Conservation (phyloP, 192 early-diverging fungal genomes). For the Mortierella antarctica region DNA sequence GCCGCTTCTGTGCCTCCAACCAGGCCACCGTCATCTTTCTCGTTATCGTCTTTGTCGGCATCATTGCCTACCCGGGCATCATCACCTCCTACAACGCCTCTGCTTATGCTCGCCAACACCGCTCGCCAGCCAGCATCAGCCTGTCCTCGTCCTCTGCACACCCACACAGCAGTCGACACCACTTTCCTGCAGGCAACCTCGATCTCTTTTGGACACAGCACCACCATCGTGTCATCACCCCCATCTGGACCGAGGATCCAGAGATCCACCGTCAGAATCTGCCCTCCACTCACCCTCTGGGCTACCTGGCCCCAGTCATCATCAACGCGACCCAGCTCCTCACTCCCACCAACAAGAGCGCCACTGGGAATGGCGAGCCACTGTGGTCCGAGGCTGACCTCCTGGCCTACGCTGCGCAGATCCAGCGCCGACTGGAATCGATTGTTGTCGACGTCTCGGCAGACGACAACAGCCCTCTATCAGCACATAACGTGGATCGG, state of each 20-base stretch:
- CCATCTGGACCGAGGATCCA: constrained; percentile 44
- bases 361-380: background rate
- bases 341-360: background rate
- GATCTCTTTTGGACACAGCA: constrained; percentile 23
- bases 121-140: background rate
- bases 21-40: constrained; percentile 65
- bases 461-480: constrained; percentile 1
- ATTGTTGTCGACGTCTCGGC: constrained; percentile 21
- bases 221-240: constrained; percentile 11
- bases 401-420: constrained; percentile 9
- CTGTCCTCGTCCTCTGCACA: background rate
- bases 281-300: constrained; percentile 16
- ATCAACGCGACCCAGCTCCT: constrained; percentile 36
- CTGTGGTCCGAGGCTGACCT: constrained; percentile 18
- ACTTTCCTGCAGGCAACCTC: constrained; percentile 7
- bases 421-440: constrained; percentile 27
- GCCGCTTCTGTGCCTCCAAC: constrained; percentile 71
- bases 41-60: constrained; percentile 64
- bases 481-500: background rate
- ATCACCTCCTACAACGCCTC: constrained; percentile 52
- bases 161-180: background rate
- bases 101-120: constrained; percentile 20
- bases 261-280: constrained; percentile 14
- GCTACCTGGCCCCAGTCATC: constrained; percentile 38
- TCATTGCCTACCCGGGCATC: constrained; percentile 65